Percentiles rank a stretch among this genome's conserved stretches.
These are phyloP conservation scores for Hibiscus mutabilis DNA, from an alignment of 345 rosid genomes.

Conservation along the genomic window DNA sequence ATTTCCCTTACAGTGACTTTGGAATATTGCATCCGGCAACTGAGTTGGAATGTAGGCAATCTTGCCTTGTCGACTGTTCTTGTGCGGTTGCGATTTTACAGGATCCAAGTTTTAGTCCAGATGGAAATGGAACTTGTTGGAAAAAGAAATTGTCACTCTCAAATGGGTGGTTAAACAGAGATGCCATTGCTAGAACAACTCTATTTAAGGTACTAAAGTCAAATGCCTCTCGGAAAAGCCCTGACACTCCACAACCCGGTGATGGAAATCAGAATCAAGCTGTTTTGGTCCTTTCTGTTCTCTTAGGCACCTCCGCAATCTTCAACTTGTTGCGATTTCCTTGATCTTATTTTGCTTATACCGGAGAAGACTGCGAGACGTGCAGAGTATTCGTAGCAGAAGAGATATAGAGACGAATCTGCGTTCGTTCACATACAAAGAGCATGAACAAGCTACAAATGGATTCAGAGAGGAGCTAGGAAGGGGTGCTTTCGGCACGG, in stretches of 20 bases:
- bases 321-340: constrained; percentile 14
- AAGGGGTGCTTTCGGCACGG: constrained; percentile 20
- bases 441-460: no score
- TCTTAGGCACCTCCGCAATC: constrained; percentile 23
- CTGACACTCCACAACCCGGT: no score
- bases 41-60: not conserved
- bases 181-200: not conserved
- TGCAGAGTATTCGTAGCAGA: no score
- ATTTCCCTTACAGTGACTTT: constrained; percentile 9
- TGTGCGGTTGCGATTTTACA: constrained; percentile 8
- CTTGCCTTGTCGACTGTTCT: constrained; percentile 14
- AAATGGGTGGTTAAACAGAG: not conserved
- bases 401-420: no score
- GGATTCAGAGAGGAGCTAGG: constrained; percentile 3
- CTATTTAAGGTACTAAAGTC: constrained; percentile 1
- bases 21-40: not conserved
- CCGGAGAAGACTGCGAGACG: constrained; percentile 6
- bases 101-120: not conserved
- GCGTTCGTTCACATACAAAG: no score
- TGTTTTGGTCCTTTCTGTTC: not conserved
- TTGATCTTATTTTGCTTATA: constrained; percentile 9
- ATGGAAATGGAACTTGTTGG: constrained; percentile 9
- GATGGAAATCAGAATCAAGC: not conserved
- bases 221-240: no score
- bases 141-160: constrained; percentile 15